These are phyloP conservation scores for Melaleuca alternifolia DNA, from an alignment of 345 rosid genomes.

Conservation along the genomic window DNA sequence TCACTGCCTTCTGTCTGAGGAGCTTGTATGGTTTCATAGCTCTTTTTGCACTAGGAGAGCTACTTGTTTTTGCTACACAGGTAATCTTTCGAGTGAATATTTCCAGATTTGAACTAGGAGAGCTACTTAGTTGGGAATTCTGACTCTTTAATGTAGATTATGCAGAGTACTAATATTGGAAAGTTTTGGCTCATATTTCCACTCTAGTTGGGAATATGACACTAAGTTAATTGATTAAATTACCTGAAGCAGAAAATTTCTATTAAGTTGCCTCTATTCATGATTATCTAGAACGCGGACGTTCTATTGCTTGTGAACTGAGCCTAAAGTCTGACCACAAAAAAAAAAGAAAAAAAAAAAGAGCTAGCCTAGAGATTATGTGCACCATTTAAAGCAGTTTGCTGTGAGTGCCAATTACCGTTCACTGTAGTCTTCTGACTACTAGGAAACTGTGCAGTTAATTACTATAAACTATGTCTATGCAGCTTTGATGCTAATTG, in stretches of 20 bases:
- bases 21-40: conserved; percentile 66
- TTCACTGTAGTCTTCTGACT: not conserved
- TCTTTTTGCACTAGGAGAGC: conserved; percentile 75
- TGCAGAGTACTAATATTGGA: not conserved
- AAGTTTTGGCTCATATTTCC: not conserved
- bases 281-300: not conserved
- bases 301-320: not conserved
- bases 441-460: not conserved
- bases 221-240: not conserved
- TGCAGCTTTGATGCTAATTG: not conserved
- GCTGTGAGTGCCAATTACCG: not conserved
- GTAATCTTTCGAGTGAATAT: conserved; percentile 19
- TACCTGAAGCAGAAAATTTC: not conserved
- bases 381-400: not conserved
- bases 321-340: no score
- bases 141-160: not conserved
- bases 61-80: conserved; percentile 93
- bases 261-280: not conserved
- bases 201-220: not conserved
- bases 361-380: not conserved
- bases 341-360: no score
- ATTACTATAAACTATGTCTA: not conserved
- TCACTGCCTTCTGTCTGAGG: conserved; percentile 68
- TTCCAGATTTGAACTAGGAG: no score
- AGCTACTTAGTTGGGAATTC: not conserved